Conservation (phyloP, 352 stramenopile genomes). For the Phytophthora sp. region DNA sequence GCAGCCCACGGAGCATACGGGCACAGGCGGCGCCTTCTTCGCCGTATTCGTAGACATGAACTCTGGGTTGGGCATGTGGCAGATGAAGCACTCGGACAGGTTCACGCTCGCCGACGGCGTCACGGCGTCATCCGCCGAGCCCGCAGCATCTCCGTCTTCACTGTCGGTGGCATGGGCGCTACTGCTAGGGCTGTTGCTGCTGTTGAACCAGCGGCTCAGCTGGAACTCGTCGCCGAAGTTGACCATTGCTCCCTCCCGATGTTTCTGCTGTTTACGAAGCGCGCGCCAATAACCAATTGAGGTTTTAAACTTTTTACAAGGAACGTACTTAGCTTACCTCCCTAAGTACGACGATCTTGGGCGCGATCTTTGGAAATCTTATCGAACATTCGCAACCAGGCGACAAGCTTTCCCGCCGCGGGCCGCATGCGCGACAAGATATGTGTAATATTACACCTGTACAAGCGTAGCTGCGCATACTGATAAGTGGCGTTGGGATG, state of each 20-base stretch:
- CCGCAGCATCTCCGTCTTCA: conserved; percentile 44
- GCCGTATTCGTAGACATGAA: conserved; percentile 70
- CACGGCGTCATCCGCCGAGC: conserved; percentile 27
- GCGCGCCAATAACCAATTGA: conserved; percentile 40
- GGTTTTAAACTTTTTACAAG: background rate
- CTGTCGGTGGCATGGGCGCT: conserved; percentile 49
- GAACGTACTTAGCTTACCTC: background rate
- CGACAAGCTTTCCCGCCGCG: too few species aligned
- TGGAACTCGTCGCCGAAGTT: conserved; percentile 71
- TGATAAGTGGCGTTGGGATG: too few species aligned
- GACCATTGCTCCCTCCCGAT: conserved; percentile 24
- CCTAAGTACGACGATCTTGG: conserved; percentile 48
- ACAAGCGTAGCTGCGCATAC: too few species aligned
- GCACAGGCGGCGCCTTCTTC: conserved; percentile 60
- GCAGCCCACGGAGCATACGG: conserved; percentile 62
- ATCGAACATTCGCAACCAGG: too few species aligned
- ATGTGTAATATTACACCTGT: too few species aligned
- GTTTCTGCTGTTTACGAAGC: conserved; percentile 2
- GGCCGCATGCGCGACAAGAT: too few species aligned
- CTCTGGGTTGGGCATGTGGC: conserved; percentile 60
- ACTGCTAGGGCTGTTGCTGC: conserved; percentile 29
- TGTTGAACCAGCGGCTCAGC: conserved; percentile 87
- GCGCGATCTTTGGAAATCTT: conserved; percentile 25
- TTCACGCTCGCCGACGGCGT: conserved; percentile 28
- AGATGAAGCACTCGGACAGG: conserved; percentile 61